Evolutionary conservation across 306 rosid genomes (phyloP).

Genomic region (Castanea sativa): DNA sequence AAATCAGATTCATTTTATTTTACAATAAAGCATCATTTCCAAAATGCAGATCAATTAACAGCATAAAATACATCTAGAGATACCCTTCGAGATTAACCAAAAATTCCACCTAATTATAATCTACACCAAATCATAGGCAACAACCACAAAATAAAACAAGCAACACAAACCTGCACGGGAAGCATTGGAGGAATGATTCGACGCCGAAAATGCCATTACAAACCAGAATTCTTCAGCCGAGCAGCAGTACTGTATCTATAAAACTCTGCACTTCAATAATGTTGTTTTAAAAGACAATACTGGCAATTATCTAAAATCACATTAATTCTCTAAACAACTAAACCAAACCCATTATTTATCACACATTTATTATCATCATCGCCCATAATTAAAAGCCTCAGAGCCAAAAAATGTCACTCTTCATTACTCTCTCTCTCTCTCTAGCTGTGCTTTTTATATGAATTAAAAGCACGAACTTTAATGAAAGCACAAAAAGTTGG

Average conservation of each 20-base stretch:
- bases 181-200: constrained; percentile 45
- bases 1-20: background rate
- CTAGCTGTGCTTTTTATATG: constrained; percentile 10
- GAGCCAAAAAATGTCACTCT: background rate
- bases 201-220: constrained; percentile 53
- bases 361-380: constrained; percentile 8
- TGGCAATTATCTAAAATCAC: background rate
- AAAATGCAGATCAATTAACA: background rate
- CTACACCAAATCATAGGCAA: background rate
- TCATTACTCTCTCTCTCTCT: constrained; percentile 8
- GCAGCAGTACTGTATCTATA: constrained; percentile 7
- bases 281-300: constrained; percentile 15
- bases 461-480: background rate
- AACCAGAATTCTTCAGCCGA: constrained; percentile 13
- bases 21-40: background rate
- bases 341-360: constrained; percentile 24
- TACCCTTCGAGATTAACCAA: background rate
- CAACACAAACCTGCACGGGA: constrained; percentile 54
- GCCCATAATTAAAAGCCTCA: background rate
- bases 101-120: background rate
- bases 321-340: constrained; percentile 23
- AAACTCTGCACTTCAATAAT: constrained; percentile 16
- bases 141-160: background rate
- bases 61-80: background rate
- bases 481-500: background rate